Evolutionary conservation across 2,329 filamentous ascomycete genomes (phyloP).

Genomic region (Metarhizium brunneum): DNA sequence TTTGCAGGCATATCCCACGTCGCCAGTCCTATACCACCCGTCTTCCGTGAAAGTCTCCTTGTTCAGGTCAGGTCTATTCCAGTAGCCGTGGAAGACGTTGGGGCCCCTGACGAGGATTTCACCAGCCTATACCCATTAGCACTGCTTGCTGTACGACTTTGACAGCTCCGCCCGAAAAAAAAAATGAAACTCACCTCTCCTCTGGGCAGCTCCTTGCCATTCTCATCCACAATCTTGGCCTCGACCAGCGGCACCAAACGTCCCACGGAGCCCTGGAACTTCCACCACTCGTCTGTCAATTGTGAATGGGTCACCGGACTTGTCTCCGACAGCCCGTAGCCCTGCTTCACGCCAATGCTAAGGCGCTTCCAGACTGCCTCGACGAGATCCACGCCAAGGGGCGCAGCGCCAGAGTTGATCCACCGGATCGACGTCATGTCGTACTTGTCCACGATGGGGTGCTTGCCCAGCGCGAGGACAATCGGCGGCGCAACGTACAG

Average conservation of each 20-base stretch:
- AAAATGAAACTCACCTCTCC: slow-evolving; percentile 29
- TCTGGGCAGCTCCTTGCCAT: slow-evolving; percentile 44
- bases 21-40: slow-evolving; percentile 85
- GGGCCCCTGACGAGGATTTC: slow-evolving; percentile 72
- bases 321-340: slow-evolving; percentile 84
- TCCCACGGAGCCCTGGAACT: slow-evolving; percentile 69
- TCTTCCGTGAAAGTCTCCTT: slow-evolving; percentile 62
- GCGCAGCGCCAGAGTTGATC: slow-evolving; percentile 82
- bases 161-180: background rate
- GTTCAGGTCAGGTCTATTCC: slow-evolving; percentile 64
- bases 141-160: slow-evolving; percentile 5
- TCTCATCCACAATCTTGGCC: slow-evolving; percentile 67
- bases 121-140: slow-evolving; percentile 20
- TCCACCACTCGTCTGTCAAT: slow-evolving; percentile 66
- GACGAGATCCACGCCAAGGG: slow-evolving; percentile 71
- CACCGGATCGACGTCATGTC: slow-evolving; percentile 71
- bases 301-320: slow-evolving; percentile 70
- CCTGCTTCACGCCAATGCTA: slow-evolving; percentile 78
- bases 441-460: slow-evolving; percentile 69
- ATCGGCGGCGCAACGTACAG: slow-evolving; percentile 79
- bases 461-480: slow-evolving; percentile 69
- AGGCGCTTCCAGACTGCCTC: slow-evolving; percentile 66
- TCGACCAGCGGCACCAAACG: slow-evolving; percentile 69
- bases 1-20: slow-evolving; percentile 70
- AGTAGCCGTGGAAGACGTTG: slow-evolving; percentile 72